Percentiles rank a stretch among this genome's conserved stretches.
These are phyloP conservation scores for Bipolaris gigantea DNA, from an alignment of 2,329 filamentous ascomycete genomes.

Conservation along the genomic window DNA sequence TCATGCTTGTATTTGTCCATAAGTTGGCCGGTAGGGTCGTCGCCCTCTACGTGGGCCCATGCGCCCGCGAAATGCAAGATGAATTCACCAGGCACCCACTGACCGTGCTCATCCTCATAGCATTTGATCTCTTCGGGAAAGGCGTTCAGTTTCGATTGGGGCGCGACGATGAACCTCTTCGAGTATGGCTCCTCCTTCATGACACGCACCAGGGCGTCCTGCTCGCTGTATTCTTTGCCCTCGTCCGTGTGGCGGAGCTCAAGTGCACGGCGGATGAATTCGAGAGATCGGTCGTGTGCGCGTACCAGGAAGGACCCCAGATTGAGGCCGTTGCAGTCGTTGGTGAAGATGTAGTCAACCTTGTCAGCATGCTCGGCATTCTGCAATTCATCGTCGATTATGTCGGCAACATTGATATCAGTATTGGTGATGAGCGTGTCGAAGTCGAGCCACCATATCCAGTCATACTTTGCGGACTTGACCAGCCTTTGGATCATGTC, in stretches of 20 bases:
- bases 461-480: constrained; percentile 41
- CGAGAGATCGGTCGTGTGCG: constrained; percentile 39
- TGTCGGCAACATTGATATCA: constrained; percentile 38
- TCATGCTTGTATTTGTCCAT: constrained; percentile 45
- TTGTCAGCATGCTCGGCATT: constrained; percentile 35
- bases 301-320: constrained; percentile 46
- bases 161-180: constrained; percentile 33
- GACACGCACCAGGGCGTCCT: constrained; percentile 44
- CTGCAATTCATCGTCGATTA: constrained; percentile 40
- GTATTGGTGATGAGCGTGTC: constrained; percentile 49
- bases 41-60: constrained; percentile 45
- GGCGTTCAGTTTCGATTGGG: constrained; percentile 46
- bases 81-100: constrained; percentile 43
- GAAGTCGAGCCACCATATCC: constrained; percentile 51
- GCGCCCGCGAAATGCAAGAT: constrained; percentile 49
- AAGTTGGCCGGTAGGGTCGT: constrained; percentile 44
- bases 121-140: constrained; percentile 47
- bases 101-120: constrained; percentile 35
- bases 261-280: constrained; percentile 38
- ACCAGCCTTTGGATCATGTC: constrained; percentile 45
- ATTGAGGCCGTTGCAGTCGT: constrained; percentile 48
- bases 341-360: constrained; percentile 44
- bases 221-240: constrained; percentile 36
- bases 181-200: constrained; percentile 31
- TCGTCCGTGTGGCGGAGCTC: constrained; percentile 30